Evolutionary conservation across 2,329 filamentous ascomycete genomes (phyloP).

Genomic region (Alternaria sp.): DNA sequence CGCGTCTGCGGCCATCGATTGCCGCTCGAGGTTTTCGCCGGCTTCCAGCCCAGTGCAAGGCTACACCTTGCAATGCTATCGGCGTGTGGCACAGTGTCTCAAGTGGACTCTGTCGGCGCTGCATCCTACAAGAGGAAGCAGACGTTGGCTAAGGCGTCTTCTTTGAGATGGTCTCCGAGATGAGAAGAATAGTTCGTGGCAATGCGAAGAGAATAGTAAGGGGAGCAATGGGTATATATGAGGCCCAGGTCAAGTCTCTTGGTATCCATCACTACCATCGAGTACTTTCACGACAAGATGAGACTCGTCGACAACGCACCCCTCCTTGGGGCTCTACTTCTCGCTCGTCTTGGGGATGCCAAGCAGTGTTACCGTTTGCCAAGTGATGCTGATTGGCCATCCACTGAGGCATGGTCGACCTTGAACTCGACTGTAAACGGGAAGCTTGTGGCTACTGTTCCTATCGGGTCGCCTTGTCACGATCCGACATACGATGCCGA

Average conservation of each 20-base stretch:
- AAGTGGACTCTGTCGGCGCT: conserved; percentile 8
- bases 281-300: conserved; percentile 10
- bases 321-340: conserved; percentile 8
- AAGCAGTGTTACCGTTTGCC: conserved; percentile 31
- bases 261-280: background rate
- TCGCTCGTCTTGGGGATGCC: conserved; percentile 3
- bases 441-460: conserved; percentile 50
- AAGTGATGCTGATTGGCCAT: conserved; percentile 49
- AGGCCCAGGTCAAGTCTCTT: background rate
- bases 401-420: conserved; percentile 39
- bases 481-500: conserved; percentile 29
- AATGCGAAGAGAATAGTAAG: conserved; percentile 4
- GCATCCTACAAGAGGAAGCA: conserved; percentile 8
- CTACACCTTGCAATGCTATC: conserved; percentile 1
- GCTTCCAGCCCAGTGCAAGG: conserved; percentile 12
- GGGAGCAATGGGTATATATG: conserved; percentile 13
- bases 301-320: conserved; percentile 9
- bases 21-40: conserved; percentile 2
- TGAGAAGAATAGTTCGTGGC: conserved; percentile 6
- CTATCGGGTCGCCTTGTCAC: conserved; percentile 51
- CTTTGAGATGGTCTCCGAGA: conserved; percentile 13
- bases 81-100: conserved; percentile 5
- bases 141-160: background rate
- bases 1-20: conserved; percentile 5
- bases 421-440: conserved; percentile 52